Evolutionary conservation across 2,329 filamentous ascomycete genomes (phyloP).

Genomic region (Ceratocystis cubensis): DNA sequence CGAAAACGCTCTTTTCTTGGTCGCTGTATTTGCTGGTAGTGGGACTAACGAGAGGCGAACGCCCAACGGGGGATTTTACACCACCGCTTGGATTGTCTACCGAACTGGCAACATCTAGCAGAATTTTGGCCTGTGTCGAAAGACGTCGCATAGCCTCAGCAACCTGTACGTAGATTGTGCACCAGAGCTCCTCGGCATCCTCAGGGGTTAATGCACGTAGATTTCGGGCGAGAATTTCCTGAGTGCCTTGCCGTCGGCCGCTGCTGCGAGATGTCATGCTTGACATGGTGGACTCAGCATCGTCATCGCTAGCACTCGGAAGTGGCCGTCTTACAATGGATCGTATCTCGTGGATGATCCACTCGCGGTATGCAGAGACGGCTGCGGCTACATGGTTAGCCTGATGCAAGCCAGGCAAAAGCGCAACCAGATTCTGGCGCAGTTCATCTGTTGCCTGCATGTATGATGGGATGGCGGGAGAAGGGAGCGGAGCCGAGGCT

Average conservation of each 20-base stretch:
- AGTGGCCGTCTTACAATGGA: slow-evolving; percentile 71
- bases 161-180: slow-evolving; percentile 73
- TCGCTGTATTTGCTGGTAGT: slow-evolving; percentile 30
- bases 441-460: slow-evolving; percentile 59
- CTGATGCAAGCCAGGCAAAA: slow-evolving; percentile 66
- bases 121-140: slow-evolving; percentile 80
- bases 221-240: slow-evolving; percentile 82
- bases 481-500: slow-evolving; percentile 27
- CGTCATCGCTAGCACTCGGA: slow-evolving; percentile 87
- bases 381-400: slow-evolving; percentile 70
- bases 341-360: slow-evolving; percentile 74
- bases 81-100: slow-evolving; percentile 32
- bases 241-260: slow-evolving; percentile 35
- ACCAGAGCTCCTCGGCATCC: slow-evolving; percentile 72
- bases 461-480: slow-evolving; percentile 62
- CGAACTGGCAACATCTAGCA: slow-evolving; percentile 85
- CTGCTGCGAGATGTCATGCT: slow-evolving; percentile 47
- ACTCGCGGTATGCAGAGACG: slow-evolving; percentile 71
- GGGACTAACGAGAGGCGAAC: slow-evolving; percentile 43
- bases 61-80: slow-evolving; percentile 36
- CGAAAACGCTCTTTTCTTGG: slow-evolving; percentile 42
- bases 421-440: slow-evolving; percentile 55
- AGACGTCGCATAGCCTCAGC: slow-evolving; percentile 76
- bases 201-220: slow-evolving; percentile 69
- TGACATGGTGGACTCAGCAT: slow-evolving; percentile 80